Percentiles rank a stretch among this genome's conserved stretches.
Conservation (phyloP, 495 filamentous ascomycete genomes). For the Delitschia confertaspora region DNA sequence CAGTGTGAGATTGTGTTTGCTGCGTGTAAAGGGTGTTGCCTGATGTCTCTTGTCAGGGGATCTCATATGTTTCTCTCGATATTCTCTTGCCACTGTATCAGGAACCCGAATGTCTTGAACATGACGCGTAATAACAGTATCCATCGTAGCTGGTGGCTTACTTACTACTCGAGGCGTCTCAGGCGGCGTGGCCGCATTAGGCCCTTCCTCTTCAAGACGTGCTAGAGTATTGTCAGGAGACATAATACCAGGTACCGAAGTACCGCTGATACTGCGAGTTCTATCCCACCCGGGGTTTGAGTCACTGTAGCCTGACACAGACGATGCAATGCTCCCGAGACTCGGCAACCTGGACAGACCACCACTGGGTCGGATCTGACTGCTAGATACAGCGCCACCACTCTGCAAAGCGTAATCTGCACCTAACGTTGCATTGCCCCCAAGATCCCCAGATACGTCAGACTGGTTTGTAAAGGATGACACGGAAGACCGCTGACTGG, state of each 20-base stretch:
- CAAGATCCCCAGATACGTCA: conserved; percentile 44
- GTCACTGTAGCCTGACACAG: conserved; percentile 68
- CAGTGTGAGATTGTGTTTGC: conserved; percentile 76
- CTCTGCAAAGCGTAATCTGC: conserved; percentile 80
- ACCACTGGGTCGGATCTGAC: conserved; percentile 43
- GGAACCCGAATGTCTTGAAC: conserved; percentile 84
- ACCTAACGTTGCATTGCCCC: conserved; percentile 65
- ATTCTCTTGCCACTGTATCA: conserved; percentile 78
- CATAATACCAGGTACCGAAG: conserved; percentile 21
- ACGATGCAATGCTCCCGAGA: conserved; percentile 90
- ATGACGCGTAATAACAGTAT: conserved; percentile 81
- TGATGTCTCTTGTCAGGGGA: conserved; percentile 47
- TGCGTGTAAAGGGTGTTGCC: conserved; percentile 38
- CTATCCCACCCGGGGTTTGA: conserved; percentile 39
- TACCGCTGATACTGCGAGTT: conserved; percentile 33
- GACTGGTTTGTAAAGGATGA: conserved; percentile 62
- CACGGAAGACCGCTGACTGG: conserved; percentile 67
- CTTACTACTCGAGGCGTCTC: conserved; percentile 45
- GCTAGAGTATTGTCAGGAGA: conserved; percentile 41
- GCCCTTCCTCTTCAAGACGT: conserved; percentile 53
- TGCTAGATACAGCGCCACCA: conserved; percentile 57
- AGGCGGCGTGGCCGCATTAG: conserved; percentile 40
- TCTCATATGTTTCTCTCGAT: conserved; percentile 53
- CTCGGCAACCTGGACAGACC: conserved; percentile 68
- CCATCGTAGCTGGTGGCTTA: conserved; percentile 55